These are phyloP conservation scores for Microdochium nivale DNA, from an alignment of 2,329 filamentous ascomycete species.

Conservation along the genomic window DNA sequence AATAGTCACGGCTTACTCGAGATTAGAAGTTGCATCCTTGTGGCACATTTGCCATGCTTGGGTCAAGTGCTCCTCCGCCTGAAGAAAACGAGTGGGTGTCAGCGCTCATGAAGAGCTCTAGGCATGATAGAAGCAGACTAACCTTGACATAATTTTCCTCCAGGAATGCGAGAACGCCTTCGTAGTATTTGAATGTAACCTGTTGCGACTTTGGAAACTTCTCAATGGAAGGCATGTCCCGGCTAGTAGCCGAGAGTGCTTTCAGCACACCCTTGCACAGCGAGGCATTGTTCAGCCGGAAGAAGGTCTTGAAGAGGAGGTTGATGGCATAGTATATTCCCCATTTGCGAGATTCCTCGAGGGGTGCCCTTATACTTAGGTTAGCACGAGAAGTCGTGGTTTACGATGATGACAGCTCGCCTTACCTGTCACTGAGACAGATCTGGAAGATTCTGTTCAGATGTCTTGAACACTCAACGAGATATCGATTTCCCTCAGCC, in stretches of 20 bases:
- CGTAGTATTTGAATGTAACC: slow-evolving; percentile 94
- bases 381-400: background rate
- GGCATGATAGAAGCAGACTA: slow-evolving; percentile 7
- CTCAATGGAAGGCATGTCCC: slow-evolving; percentile 73
- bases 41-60: slow-evolving; percentile 80
- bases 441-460: slow-evolving; percentile 89
- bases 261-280: slow-evolving; percentile 84
- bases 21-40: slow-evolving; percentile 61
- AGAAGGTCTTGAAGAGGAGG: slow-evolving; percentile 96
- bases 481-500: slow-evolving; percentile 67
- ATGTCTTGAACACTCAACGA: slow-evolving; percentile 84
- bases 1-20: slow-evolving; percentile 51
- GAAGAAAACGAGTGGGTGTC: background rate
- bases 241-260: slow-evolving; percentile 65
- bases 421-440: slow-evolving; percentile 81
- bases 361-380: slow-evolving; percentile 49
- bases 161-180: slow-evolving; percentile 85
- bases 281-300: slow-evolving; percentile 85
- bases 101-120: slow-evolving; percentile 1
- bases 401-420: slow-evolving; percentile 2
- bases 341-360: slow-evolving; percentile 94
- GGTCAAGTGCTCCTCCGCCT: slow-evolving; percentile 74
- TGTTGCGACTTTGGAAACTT: slow-evolving; percentile 82
- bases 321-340: slow-evolving; percentile 93
- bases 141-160: slow-evolving; percentile 87